Evolutionary conservation across 2,329 filamentous ascomycete genomes (phyloP).

Genomic region (Chrysoporthe austroafricana): DNA sequence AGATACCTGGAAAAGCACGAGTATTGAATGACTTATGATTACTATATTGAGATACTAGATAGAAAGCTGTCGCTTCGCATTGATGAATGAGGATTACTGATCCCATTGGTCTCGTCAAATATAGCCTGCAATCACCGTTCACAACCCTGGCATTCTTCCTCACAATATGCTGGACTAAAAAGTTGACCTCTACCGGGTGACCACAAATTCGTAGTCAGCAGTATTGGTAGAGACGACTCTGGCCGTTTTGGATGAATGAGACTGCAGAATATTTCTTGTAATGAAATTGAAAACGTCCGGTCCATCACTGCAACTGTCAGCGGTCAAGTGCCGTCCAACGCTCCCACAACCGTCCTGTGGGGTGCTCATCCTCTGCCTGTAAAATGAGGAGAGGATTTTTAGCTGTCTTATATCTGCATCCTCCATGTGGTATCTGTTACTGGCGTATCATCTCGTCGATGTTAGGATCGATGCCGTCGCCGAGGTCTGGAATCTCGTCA

Average conservation of each 20-base stretch:
- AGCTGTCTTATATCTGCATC: neutral
- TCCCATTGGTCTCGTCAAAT: neutral
- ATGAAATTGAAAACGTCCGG: neutral
- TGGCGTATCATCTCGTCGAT: slow-evolving; percentile 57
- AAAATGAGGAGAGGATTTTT: no score
- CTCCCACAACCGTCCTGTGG: neutral
- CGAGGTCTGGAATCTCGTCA: slow-evolving; percentile 58
- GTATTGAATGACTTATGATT: no score
- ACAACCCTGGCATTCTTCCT: no score
- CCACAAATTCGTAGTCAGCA: neutral
- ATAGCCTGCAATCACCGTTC: neutral
- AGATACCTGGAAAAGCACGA: no score
- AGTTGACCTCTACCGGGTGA: neutral
- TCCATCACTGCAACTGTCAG: neutral
- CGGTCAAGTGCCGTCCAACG: neutral
- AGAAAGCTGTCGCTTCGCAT: no score
- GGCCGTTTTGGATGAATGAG: neutral
- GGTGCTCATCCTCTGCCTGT: neutral
- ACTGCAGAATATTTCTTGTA: neutral
- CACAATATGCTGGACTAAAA: neutral
- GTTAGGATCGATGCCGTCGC: slow-evolving; percentile 60
- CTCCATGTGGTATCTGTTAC: slow-evolving; percentile 2
- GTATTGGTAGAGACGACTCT: neutral
- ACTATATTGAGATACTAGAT: no score
- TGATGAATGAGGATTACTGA: neutral